Conservation (phyloP, 495 filamentous ascomycete genomes). For the Amorphotheca resinae region DNA sequence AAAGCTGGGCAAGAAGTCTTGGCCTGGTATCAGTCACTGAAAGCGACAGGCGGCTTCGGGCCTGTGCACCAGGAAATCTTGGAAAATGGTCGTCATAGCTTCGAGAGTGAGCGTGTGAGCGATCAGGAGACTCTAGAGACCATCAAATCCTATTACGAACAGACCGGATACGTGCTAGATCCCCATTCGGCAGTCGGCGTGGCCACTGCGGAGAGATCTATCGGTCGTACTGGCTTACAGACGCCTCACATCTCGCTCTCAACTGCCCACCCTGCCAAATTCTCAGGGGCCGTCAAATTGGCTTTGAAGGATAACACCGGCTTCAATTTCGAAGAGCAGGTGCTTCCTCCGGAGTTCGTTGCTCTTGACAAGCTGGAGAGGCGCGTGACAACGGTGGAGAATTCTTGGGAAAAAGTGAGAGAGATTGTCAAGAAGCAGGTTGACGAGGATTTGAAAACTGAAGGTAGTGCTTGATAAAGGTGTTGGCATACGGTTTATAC, state of each 20-base stretch:
- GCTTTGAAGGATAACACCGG: constrained; percentile 53
- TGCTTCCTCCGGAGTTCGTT: constrained; percentile 67
- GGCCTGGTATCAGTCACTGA: constrained; percentile 62
- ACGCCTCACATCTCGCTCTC: constrained; percentile 65
- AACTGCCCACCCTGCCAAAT: constrained; percentile 92
- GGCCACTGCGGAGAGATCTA: constrained; percentile 52
- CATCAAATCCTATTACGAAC: constrained; percentile 52
- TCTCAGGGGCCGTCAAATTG: constrained; percentile 61
- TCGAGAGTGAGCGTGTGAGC: constrained; percentile 72
- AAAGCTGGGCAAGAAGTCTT: constrained; percentile 54
- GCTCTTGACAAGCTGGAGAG: constrained; percentile 55
- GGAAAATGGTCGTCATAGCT: constrained; percentile 47
- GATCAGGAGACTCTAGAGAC: constrained; percentile 64
- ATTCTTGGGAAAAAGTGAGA: constrained; percentile 42
- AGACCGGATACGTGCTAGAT: constrained; percentile 65
- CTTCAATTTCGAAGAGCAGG: constrained; percentile 53
- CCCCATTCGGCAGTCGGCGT: constrained; percentile 86
- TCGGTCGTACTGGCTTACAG: constrained; percentile 29
- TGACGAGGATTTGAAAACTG: constrained; percentile 23
- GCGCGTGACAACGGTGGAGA: constrained; percentile 42
- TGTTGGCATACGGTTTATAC: no score
- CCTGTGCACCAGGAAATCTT: constrained; percentile 54
- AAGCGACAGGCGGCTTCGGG: constrained; percentile 65
- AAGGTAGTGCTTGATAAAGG: background rate
- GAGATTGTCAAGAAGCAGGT: constrained; percentile 42